phyloP scores from a whole-genome alignment of 768 basidiomycete genomes.

The Tulasnella sp. region DNA sequence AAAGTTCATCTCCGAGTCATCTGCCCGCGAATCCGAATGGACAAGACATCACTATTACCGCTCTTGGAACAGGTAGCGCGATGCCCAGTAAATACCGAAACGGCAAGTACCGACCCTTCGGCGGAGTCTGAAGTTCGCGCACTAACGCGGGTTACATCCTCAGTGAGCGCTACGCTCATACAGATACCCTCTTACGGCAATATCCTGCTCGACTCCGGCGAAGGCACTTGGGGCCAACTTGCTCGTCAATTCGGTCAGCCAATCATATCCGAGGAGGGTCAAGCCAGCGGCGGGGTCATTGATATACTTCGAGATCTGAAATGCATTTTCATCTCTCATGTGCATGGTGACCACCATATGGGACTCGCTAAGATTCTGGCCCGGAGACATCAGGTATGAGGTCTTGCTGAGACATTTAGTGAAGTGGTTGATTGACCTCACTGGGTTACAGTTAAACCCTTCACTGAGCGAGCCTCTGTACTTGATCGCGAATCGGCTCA shows the following conservation, averaged over 20 bases:
- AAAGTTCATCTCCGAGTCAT: background rate
- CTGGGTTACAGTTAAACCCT: conserved; percentile 53
- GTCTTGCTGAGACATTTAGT: conserved; percentile 20
- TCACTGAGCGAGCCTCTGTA: conserved; percentile 61
- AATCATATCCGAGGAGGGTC: conserved; percentile 27
- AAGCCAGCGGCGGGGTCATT: background rate
- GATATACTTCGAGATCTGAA: conserved; percentile 60
- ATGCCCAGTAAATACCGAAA: conserved; percentile 83
- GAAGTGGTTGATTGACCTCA: background rate
- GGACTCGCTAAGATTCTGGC: conserved; percentile 72
- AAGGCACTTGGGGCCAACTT: conserved; percentile 91
- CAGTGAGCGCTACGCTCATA: conserved; percentile 74
- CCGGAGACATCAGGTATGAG: conserved; percentile 60
- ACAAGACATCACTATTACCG: conserved; percentile 61
- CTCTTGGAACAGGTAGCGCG: conserved; percentile 87
- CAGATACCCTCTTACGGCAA: conserved; percentile 67
- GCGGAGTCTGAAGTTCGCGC: background rate
- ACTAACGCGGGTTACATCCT: background rate
- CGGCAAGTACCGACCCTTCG: conserved; percentile 45
- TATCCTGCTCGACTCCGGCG: conserved; percentile 83
- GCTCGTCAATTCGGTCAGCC: conserved; percentile 66
- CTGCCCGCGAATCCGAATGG: conserved; percentile 40
- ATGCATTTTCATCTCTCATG: conserved; percentile 82
- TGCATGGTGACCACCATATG: conserved; percentile 90
- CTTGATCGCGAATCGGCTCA: conserved; percentile 55